These are phyloP conservation scores for Cystoisospora suis DNA, from an alignment of 169 alveolate species.

Conservation along the genomic window DNA sequence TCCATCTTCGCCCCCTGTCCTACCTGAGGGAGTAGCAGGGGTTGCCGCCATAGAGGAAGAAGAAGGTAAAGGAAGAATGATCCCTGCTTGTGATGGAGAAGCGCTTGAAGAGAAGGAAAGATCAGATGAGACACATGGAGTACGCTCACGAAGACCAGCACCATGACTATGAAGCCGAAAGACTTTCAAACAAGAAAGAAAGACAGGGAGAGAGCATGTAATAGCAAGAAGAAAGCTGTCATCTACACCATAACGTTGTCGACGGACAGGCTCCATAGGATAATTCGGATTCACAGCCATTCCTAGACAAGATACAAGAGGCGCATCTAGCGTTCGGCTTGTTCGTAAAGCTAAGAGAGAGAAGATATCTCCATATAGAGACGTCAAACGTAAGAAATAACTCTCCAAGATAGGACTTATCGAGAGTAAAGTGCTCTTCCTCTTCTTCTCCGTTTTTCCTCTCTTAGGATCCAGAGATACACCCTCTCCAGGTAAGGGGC, in stretches of 20 bases:
- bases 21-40: too few species aligned
- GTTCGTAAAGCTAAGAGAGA: constrained; percentile 52
- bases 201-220: constrained; percentile 44
- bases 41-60: too few species aligned
- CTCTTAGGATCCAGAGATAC: too few species aligned
- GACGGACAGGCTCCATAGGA: not conserved
- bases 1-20: too few species aligned
- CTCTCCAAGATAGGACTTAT: constrained; percentile 25
- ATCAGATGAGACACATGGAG: constrained; percentile 1
- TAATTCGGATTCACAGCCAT: constrained; percentile 21
- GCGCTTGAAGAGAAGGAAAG: not conserved
- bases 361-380: constrained; percentile 56
- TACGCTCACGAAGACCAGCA: not conserved
- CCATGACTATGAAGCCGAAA: constrained; percentile 19
- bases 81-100: too few species aligned
- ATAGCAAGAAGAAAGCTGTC: constrained; percentile 40
- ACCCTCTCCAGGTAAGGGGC: too few species aligned
- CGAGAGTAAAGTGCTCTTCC: constrained; percentile 14
- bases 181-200: constrained; percentile 47
- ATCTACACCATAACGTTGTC: constrained; percentile 8
- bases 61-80: too few species aligned
- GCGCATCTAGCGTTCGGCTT: constrained; percentile 52
- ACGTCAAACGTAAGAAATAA: constrained; percentile 28
- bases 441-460: not conserved
- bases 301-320: constrained; percentile 39